A percentile compares a stretch with the other conserved stretches of the same genome.
phyloP scores from a whole-genome alignment of 805 yeast species.

The Candida nanaspora region DNA sequence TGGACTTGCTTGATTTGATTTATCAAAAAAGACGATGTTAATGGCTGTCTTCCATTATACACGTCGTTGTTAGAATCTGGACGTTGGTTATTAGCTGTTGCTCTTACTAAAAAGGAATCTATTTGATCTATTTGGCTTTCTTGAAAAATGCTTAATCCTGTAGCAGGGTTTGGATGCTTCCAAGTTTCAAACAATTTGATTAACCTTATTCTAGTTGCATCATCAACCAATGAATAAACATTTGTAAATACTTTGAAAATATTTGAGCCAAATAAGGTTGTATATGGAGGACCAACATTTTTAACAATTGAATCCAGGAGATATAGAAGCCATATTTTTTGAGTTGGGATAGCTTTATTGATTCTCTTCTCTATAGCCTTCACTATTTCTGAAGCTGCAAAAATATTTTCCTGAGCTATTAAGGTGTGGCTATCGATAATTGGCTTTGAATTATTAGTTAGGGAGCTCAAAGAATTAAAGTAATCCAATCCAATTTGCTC shows the following conservation, averaged over 20 bases:
- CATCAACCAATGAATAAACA: slow-evolving; percentile 74
- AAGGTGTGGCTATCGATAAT: slow-evolving; percentile 79
- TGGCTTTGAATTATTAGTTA: slow-evolving; percentile 86
- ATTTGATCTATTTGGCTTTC: slow-evolving; percentile 61
- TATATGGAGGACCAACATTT: slow-evolving; percentile 85
- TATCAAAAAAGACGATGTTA: slow-evolving; percentile 12
- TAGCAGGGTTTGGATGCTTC: slow-evolving; percentile 59
- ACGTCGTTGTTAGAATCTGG: not conserved
- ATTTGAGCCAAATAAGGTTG: slow-evolving; percentile 64
- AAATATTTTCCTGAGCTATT: slow-evolving; percentile 79
- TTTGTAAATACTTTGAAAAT: slow-evolving; percentile 64
- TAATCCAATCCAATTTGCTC: slow-evolving; percentile 50
- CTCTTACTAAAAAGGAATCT: slow-evolving; percentile 63
- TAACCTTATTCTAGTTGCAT: slow-evolving; percentile 64
- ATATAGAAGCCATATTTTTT: slow-evolving; percentile 79
- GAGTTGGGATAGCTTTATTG: slow-evolving; percentile 69
- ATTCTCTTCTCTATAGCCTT: slow-evolving; percentile 71
- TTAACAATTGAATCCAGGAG: slow-evolving; percentile 88
- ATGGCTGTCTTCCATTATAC: not conserved
- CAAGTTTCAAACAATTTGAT: slow-evolving; percentile 81
- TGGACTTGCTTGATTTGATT: slow-evolving; percentile 30
- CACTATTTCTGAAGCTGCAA: slow-evolving; percentile 70
- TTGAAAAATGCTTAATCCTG: slow-evolving; percentile 69
- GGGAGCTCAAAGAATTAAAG: slow-evolving; percentile 58
- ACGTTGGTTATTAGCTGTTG: slow-evolving; percentile 30